Percentiles rank a stretch among this genome's conserved stretches.
phyloP scores from a whole-genome alignment of 305 asterid genomes.

The Solanum aculeatissimum region DNA sequence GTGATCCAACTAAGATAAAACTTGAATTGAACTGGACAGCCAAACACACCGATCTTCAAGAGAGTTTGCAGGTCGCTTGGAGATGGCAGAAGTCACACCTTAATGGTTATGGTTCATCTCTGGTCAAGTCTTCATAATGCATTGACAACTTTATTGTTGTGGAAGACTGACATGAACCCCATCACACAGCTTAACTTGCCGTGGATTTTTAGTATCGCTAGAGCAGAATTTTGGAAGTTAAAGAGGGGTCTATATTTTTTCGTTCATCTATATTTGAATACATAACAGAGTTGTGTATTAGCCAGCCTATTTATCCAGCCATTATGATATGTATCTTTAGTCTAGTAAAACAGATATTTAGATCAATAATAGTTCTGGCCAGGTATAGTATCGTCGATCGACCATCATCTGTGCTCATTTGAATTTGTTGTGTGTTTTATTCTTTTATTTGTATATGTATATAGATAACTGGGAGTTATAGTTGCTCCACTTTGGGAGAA shows the following conservation, averaged over 20 bases:
- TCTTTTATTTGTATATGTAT: not conserved
- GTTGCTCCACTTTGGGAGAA: not conserved
- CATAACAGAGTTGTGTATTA: constrained; percentile 12
- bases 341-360: constrained; percentile 13
- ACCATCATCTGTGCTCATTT: not conserved
- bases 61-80: constrained; percentile 76
- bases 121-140: constrained; percentile 26
- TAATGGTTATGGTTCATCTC: constrained; percentile 47
- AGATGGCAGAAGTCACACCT: constrained; percentile 87
- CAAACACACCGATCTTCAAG: constrained; percentile 46
- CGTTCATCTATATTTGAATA: constrained; percentile 3
- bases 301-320: not conserved
- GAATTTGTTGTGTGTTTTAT: not conserved
- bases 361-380: constrained; percentile 15
- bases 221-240: not conserved
- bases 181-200: constrained; percentile 4
- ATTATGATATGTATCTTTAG: constrained; percentile 2
- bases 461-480: not conserved
- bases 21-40: constrained; percentile 87
- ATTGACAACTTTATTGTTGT: constrained; percentile 6
- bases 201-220: not conserved
- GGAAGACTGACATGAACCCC: constrained; percentile 24
- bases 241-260: constrained; percentile 13
- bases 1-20: constrained; percentile 66
- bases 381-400: not conserved